Conservation (phyloP, 2,329 filamentous ascomycete genomes). For the Capronia coronata region DNA sequence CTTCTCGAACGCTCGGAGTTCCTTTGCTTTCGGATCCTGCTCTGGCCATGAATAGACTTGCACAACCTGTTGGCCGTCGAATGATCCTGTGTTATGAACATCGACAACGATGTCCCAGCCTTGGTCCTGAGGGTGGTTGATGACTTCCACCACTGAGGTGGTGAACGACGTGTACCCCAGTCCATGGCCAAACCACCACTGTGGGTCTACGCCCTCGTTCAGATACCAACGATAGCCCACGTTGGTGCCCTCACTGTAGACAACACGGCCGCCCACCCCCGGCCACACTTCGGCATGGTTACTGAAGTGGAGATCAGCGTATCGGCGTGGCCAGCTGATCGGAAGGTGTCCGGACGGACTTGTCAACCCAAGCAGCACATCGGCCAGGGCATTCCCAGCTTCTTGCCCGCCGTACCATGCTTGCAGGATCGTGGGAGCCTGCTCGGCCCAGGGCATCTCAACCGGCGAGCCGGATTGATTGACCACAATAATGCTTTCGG, state of each 20-base stretch:
- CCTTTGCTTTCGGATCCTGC: too few relatives aligned
- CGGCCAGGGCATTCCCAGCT: conserved; percentile 70
- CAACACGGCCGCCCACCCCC: conserved; percentile 54
- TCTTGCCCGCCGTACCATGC: conserved; percentile 83
- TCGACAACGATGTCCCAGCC: background rate
- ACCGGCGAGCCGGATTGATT: conserved; percentile 69
- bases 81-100: background rate
- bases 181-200: conserved; percentile 73
- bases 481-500: conserved; percentile 48
- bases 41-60: background rate
- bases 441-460: conserved; percentile 42
- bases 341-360: conserved; percentile 70
- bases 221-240: conserved; percentile 77
- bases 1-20: too few relatives aligned
- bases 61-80: background rate
- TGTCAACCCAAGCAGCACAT: conserved; percentile 65
- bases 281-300: conserved; percentile 72
- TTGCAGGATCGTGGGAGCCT: conserved; percentile 55
- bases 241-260: conserved; percentile 74
- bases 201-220: conserved; percentile 53
- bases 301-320: conserved; percentile 46
- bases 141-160: background rate
- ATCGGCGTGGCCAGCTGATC: conserved; percentile 60
- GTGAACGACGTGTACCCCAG: conserved; percentile 67
- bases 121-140: background rate